phyloP scores from a whole-genome alignment of 805 yeast species.

The Kregervanrija fluxuum region DNA sequence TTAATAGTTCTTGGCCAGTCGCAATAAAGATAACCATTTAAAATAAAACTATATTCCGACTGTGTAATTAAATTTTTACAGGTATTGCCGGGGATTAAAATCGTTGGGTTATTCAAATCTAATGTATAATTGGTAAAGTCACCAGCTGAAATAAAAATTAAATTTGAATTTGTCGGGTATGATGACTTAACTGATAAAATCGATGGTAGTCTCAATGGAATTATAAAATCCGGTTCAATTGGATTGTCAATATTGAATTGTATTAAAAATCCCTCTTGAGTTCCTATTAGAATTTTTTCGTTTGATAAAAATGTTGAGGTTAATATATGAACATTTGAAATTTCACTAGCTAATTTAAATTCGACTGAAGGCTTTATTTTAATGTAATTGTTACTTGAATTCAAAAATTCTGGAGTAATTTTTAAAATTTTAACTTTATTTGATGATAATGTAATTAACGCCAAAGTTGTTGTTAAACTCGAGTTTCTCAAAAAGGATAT shows the following conservation, averaged over 20 bases:
- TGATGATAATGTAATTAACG: slow-evolving; percentile 23
- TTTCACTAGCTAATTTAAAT: slow-evolving; percentile 11
- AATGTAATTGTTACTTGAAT: slow-evolving; percentile 2
- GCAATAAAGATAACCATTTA: slow-evolving; percentile 16
- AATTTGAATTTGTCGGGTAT: slow-evolving; percentile 3
- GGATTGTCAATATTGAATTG: slow-evolving; percentile 19
- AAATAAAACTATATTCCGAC: slow-evolving; percentile 14
- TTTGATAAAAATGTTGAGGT: slow-evolving; percentile 25
- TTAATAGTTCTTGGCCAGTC: slow-evolving; percentile 14
- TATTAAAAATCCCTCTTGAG: slow-evolving; percentile 22
- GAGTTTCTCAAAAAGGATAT: slow-evolving; percentile 21
- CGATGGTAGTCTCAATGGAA: slow-evolving; percentile 17
- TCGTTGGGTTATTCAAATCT: slow-evolving; percentile 15
- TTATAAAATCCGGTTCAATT: slow-evolving; percentile 16
- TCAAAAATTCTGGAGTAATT: slow-evolving; percentile 12
- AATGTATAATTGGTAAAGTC: slow-evolving; percentile 13
- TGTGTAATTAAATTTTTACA: slow-evolving; percentile 10
- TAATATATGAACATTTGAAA: slow-evolving; percentile 6
- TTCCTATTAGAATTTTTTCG: slow-evolving; percentile 18
- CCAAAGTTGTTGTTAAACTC: slow-evolving; percentile 9
- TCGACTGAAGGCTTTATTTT: slow-evolving; percentile 6
- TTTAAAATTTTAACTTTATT: slow-evolving; percentile 21
- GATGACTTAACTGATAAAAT: slow-evolving; percentile 15
- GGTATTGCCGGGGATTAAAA: slow-evolving; percentile 11
- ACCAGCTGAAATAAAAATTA: slow-evolving; percentile 13